Evolutionary conservation across 257 asterid species (phyloP).

Genomic region (Salvia miltiorrhiza): DNA sequence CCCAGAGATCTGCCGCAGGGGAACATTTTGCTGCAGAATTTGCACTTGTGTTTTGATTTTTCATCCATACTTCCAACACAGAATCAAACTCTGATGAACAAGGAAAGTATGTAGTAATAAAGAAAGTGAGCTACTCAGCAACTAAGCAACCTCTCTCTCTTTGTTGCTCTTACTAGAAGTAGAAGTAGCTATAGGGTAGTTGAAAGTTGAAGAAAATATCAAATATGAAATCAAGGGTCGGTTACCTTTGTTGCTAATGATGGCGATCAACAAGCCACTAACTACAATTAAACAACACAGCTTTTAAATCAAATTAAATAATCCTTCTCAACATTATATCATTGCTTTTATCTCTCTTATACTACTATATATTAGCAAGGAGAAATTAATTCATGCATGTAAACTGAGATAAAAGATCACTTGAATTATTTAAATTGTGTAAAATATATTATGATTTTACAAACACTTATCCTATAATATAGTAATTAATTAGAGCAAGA

Average conservation of each 20-base stretch:
- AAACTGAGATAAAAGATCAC: conserved; percentile 3
- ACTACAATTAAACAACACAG: conserved; percentile 14
- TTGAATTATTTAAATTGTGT: neutral
- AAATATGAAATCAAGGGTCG: conserved; percentile 26
- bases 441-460: neutral
- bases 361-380: no score
- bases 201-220: conserved; percentile 38
- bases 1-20: conserved; percentile 36
- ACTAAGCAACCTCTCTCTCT: conserved; percentile 19
- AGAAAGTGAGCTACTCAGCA: conserved; percentile 27
- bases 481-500: neutral
- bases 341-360: neutral
- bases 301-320: neutral
- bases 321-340: neutral
- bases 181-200: conserved; percentile 35
- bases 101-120: conserved; percentile 20
- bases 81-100: conserved; percentile 11
- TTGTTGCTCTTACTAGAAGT: conserved; percentile 20
- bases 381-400: conserved; percentile 30
- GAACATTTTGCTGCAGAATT: conserved; percentile 58
- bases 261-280: conserved; percentile 12
- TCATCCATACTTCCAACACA: neutral
- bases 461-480: neutral
- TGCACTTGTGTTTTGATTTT: conserved; percentile 44
- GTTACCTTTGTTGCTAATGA: conserved; percentile 32